A percentile compares a stretch with the other conserved stretches of the same genome.
These are phyloP conservation scores for Pseudogymnoascus sp. DNA, from an alignment of 2,329 filamentous ascomycete genomes.

Conservation along the genomic window DNA sequence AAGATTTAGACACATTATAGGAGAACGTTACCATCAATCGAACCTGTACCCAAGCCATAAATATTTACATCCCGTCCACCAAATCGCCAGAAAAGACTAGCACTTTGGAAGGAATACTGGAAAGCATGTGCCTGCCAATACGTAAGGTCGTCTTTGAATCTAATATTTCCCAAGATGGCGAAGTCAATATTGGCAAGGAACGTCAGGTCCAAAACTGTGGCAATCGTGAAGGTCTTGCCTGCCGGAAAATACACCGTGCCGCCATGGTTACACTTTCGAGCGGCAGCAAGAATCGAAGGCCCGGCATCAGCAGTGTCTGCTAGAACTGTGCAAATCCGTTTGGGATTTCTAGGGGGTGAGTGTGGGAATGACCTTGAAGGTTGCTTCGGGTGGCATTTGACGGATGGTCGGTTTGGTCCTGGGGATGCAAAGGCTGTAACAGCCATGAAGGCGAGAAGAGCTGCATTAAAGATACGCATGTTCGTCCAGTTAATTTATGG, in stretches of 20 bases:
- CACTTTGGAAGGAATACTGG: constrained; percentile 47
- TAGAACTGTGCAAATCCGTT: not conserved
- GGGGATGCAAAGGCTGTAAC: not conserved
- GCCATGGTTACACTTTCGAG: constrained; percentile 48
- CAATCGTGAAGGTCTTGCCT: constrained; percentile 41
- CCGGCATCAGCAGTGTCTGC: constrained; percentile 13
- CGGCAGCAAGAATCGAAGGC: constrained; percentile 39
- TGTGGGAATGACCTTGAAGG: not conserved
- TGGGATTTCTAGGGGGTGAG: not conserved
- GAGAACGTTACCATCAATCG: constrained; percentile 43
- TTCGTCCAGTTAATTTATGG: not conserved
- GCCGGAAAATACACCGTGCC: constrained; percentile 46
- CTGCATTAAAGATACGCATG: not conserved
- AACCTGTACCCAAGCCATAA: constrained; percentile 42
- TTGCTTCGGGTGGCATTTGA: not conserved
- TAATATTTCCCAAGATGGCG: constrained; percentile 29
- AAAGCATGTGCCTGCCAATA: constrained; percentile 51
- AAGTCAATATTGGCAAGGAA: constrained; percentile 48
- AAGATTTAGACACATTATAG: constrained; percentile 38
- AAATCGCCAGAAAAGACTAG: constrained; percentile 49
- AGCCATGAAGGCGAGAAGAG: not conserved
- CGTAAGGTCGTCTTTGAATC: constrained; percentile 46
- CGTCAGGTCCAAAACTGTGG: constrained; percentile 46
- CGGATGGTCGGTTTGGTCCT: not conserved
- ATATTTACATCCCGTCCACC: constrained; percentile 50